These are phyloP conservation scores for Irpex sp. DNA, from an alignment of 1,284 basidiomycete genomes.

Conservation along the genomic window DNA sequence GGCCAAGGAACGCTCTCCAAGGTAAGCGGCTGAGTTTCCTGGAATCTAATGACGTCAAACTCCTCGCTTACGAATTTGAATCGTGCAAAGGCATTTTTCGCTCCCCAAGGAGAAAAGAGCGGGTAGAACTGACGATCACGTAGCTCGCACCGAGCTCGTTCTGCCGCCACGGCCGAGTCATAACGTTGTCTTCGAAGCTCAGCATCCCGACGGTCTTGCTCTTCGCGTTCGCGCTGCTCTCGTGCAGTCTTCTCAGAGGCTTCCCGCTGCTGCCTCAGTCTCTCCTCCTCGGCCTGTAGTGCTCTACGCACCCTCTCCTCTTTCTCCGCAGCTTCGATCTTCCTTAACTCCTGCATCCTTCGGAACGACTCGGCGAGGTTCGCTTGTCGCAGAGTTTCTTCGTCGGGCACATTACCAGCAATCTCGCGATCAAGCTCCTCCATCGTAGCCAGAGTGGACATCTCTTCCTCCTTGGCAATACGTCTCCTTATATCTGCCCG, in stretches of 20 bases:
- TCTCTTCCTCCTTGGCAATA: neutral
- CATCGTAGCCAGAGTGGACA: neutral
- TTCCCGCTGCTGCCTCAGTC: neutral
- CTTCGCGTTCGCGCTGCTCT: slow-evolving; percentile 2
- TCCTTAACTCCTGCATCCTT: neutral
- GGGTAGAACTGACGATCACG: neutral
- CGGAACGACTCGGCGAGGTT: neutral
- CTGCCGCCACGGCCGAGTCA: neutral
- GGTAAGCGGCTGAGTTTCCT: slow-evolving; percentile 6
- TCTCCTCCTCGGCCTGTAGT: neutral
- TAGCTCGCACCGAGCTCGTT: slow-evolving; percentile 1
- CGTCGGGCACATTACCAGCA: neutral
- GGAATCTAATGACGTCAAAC: slow-evolving; percentile 7
- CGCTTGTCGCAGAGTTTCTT: neutral
- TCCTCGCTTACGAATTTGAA: slow-evolving; percentile 3
- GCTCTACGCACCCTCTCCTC: neutral
- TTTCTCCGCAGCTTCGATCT: neutral
- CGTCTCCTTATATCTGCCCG: neutral
- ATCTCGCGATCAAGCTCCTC: neutral
- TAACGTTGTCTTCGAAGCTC: neutral
- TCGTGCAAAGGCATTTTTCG: neutral
- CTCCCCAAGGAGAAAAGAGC: neutral
- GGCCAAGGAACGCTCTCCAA: slow-evolving; percentile 11
- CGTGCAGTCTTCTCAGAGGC: neutral
- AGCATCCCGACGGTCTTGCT: neutral